Percentiles rank a stretch among this genome's conserved stretches.
phyloP scores from a whole-genome alignment of 805 yeast species.

The Wickerhamiella azymoides region DNA sequence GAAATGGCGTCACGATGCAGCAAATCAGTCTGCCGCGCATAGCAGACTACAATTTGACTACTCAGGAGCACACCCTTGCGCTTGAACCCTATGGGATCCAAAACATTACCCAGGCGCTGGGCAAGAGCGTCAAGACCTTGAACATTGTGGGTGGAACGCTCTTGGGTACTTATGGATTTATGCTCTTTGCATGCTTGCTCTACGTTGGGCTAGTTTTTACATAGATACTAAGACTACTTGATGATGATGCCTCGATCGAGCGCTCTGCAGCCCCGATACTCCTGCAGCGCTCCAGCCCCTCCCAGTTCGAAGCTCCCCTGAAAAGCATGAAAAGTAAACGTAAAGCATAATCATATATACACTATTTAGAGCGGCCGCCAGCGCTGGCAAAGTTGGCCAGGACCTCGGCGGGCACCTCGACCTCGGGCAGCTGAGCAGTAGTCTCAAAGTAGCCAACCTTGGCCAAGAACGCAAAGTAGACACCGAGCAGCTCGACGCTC shows the following conservation, averaged over 20 bases:
- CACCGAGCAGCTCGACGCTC: slow-evolving; percentile 48
- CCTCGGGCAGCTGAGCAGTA: slow-evolving; percentile 32
- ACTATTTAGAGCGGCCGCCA: slow-evolving; percentile 27
- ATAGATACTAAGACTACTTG: not conserved
- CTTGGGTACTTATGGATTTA: not conserved
- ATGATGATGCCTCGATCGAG: too few relatives aligned
- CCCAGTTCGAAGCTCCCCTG: too few relatives aligned
- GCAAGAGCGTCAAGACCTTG: not conserved
- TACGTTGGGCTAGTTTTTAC: not conserved
- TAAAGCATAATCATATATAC: not conserved
- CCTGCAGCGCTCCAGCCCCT: too few relatives aligned
- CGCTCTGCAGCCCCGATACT: too few relatives aligned
- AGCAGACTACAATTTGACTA: not conserved
- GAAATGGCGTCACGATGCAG: slow-evolving; percentile 7
- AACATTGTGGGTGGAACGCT: not conserved
- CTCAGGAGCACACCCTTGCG: not conserved
- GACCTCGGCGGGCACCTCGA: slow-evolving; percentile 34
- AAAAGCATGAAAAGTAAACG: too few relatives aligned
- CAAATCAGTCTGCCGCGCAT: slow-evolving; percentile 2
- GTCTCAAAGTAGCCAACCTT: slow-evolving; percentile 65
- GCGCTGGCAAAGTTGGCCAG: slow-evolving; percentile 23
- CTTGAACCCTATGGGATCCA: not conserved
- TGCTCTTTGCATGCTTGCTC: not conserved
- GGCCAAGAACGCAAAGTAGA: slow-evolving; percentile 66
- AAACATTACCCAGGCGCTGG: not conserved